Base-by-base conservation (phyloP, 1,284 basidiomycete species). In the Albatrellus sp. region DNA sequence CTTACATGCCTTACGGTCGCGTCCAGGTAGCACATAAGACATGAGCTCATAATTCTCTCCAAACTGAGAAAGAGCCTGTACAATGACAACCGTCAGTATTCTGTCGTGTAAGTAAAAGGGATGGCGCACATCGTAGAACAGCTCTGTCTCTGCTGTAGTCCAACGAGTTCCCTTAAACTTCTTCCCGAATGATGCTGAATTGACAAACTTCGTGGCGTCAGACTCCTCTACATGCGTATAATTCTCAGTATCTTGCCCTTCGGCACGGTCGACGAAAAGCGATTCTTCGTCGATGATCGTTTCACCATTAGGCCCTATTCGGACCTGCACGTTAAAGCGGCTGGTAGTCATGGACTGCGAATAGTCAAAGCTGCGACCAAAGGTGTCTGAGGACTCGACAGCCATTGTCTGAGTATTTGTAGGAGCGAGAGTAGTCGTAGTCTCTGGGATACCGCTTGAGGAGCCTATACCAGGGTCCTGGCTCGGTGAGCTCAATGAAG, bases 11-110 rank as follows among this genome's bases (percentile, higher is more conserved):
- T 83, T 86, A 13, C 90, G 73, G 55, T 87, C 84, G n/a, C 90
- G 79, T 13, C 82, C 81, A 24, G 89, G 88, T 31, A 93, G 72
- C 9, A 91, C 71, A 49, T 81, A 80, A 1, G 90, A 84, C 46
- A 93, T 90, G 47, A 93, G 75, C 58, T 93, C 90, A 56, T 92
- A 93, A 53, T 93, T 91, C 57, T 90, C 88, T 31, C 90, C 90
- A 57, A 90, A 92, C 57, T 90, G 87, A 3, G 79, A 72, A 30
- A 93, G 64, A 10, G 87, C 88, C 86, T 91, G 52, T 8, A 42
- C 14, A 11, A 38, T 39, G 45, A 20, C n/a, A 20, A 37, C 39
- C 40, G 11, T 13, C 5, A 20, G 24, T 19, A n/a, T 43, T 48
- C 40, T 41, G 42, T n/a, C 45, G 42, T 16, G 43, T 34, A 24